These are phyloP conservation scores for Helicocarpus griseus DNA, from an alignment of 2,329 filamentous ascomycete species.

Conservation along the genomic window DNA sequence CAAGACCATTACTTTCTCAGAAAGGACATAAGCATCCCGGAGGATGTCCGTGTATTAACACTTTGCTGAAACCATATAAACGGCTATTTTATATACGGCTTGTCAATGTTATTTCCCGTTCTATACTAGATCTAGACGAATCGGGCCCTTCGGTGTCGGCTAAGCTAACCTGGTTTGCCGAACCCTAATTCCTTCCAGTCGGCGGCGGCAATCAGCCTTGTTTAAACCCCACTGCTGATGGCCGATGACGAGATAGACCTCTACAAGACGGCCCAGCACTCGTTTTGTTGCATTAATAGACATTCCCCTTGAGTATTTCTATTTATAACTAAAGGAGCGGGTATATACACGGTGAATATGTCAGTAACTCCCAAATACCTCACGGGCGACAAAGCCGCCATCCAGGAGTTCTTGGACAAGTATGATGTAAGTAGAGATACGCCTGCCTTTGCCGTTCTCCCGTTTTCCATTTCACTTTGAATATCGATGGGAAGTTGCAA, in stretches of 20 bases:
- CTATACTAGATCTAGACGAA: no score
- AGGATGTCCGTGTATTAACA: no score
- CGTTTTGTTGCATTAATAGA: background rate
- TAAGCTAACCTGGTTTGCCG: background rate
- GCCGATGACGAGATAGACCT: background rate
- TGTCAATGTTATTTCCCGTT: no score
- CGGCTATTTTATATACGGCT: no score
- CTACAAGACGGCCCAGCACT: background rate
- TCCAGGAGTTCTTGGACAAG: conserved; percentile 73
- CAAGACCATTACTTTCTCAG: no score
- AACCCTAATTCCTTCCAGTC: background rate
- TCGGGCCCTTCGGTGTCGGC: background rate
- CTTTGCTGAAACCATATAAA: no score
- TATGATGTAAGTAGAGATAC: conserved; percentile 68
- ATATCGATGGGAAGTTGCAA: background rate
- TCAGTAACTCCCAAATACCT: conserved; percentile 46
- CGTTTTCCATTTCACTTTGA: background rate
- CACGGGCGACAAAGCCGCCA: conserved; percentile 65
- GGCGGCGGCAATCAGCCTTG: background rate
- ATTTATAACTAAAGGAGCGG: no score
- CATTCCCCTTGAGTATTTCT: background rate
- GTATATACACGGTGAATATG: background rate
- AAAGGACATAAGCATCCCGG: no score
- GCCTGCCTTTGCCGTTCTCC: background rate
- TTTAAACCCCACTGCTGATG: background rate